phyloP scores from a whole-genome alignment of 108 stramenopile species.

The Chaetoceros muelleri region DNA sequence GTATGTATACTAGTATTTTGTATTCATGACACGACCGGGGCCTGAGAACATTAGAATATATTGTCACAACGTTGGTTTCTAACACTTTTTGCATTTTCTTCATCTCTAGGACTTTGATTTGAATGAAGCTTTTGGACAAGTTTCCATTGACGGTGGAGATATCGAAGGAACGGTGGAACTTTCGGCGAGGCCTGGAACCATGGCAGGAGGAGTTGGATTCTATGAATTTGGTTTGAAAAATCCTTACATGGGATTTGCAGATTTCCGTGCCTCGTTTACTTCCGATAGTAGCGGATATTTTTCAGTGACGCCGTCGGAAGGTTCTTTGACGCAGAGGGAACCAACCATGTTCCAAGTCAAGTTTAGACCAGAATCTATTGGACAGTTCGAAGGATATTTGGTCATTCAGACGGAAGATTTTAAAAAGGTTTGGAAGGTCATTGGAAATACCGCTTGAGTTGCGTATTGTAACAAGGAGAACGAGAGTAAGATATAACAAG shows the following conservation, averaged over 20 bases:
- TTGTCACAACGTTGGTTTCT: neutral
- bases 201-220: slow-evolving; percentile 19
- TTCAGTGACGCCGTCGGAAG: slow-evolving; percentile 58
- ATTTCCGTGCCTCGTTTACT: slow-evolving; percentile 78
- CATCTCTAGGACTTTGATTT: slow-evolving; percentile 49
- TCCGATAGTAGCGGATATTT: slow-evolving; percentile 44
- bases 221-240: slow-evolving; percentile 49
- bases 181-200: slow-evolving; percentile 20
- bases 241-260: slow-evolving; percentile 83
- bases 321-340: slow-evolving; percentile 40
- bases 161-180: slow-evolving; percentile 59
- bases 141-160: slow-evolving; percentile 25
- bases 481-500: neutral
- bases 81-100: neutral
- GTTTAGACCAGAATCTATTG: slow-evolving; percentile 57
- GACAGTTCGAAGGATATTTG: slow-evolving; percentile 46
- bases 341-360: slow-evolving; percentile 51
- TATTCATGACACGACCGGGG: too few relatives aligned
- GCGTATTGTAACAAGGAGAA: too few relatives aligned
- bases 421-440: slow-evolving; percentile 74
- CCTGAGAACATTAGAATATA: neutral
- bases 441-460: slow-evolving; percentile 31
- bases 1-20: neutral
- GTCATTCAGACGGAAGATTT: slow-evolving; percentile 84
- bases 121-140: slow-evolving; percentile 60